Base-by-base conservation (phyloP, 2,329 filamentous ascomycete species). In the Chrysoporthe deuterocubensis region DNA sequence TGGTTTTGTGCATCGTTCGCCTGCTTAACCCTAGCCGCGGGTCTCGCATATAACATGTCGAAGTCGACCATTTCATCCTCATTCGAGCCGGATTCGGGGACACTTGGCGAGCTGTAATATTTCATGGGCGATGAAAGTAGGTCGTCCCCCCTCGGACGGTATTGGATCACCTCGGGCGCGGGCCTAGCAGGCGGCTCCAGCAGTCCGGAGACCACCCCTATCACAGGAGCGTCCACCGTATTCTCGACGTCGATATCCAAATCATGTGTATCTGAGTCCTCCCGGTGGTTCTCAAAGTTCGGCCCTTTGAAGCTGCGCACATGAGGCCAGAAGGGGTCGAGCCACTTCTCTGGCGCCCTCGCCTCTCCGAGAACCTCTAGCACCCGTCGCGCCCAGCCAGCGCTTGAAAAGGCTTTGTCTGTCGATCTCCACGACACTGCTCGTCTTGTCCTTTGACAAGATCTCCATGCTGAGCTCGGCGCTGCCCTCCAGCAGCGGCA, bases 341-440 rank as follows among this genome's bases (percentile, higher is more conserved):
- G 40, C 67, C 67, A 68, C 1, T 37, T 56, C 3, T 34, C 8
- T 6, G 6, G 8, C 1, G 40, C 42, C 8, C 13, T 61, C 4
- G 8, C n/a, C 42, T 32, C 21, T 7, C n/a, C 34, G n/a, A 68
- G 59, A 37, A 68, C 48, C 40, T 68, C 58, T 4, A 66, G 2
- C 3, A 63, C 57, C 57, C 18, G 67, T 68, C 3, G 63, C 54
- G 6, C 67, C 67, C 21, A 66, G 59, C 67, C 67, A 68, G 14
- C 46, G 59, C 18, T 62, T 54, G 42, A 66, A 44, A 0, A 68
- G 21, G 3, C 13, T 13, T 5, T 8, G 34, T 5, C 43, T 46
- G 13, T 68, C 63, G 1, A 63, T 4, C 34, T 59, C 42, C 11
- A 26, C 26, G 26, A 26, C 26, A 26, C 26, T 26, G 7, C 7